Conservation (phyloP, 176 grass and related monocot species). For the Phoenix dactylifera region DNA sequence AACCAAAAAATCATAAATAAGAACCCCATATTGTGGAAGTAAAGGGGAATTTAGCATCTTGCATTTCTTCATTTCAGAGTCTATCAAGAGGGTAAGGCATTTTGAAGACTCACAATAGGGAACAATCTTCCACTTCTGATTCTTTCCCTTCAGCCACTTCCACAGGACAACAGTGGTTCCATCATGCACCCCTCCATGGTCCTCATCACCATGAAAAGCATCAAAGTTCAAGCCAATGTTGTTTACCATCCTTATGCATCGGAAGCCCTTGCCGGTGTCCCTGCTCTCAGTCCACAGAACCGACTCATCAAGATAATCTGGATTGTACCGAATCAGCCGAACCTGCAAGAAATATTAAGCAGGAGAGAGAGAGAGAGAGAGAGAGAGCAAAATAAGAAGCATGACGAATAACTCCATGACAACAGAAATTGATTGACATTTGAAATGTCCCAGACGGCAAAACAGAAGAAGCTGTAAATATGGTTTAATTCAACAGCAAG, state of each 20-base stretch:
- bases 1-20: no score
- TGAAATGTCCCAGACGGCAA: no score
- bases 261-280: constrained; percentile 60
- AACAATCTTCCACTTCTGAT: constrained; percentile 90
- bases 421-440: no score
- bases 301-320: constrained; percentile 69
- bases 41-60: no score
- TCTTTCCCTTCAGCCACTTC: constrained; percentile 95
- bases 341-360: constrained; percentile 25
- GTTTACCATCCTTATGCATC: constrained; percentile 95
- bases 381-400: background rate
- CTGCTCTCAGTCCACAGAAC: constrained; percentile 83
- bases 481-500: no score
- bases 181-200: constrained; percentile 72
- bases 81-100: no score
- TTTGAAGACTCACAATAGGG: constrained; percentile 56
- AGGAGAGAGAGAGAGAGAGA: background rate
- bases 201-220: constrained; percentile 70
- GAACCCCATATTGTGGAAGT: no score
- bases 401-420: no score
- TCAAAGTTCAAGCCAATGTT: constrained; percentile 97
- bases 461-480: no score
- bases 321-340: constrained; percentile 67
- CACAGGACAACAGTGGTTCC: constrained; percentile 75
- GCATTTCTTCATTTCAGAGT: no score